Base-by-base conservation (phyloP, 1,284 basidiomycete genomes). In the Moesziomyces globuligerus region DNA sequence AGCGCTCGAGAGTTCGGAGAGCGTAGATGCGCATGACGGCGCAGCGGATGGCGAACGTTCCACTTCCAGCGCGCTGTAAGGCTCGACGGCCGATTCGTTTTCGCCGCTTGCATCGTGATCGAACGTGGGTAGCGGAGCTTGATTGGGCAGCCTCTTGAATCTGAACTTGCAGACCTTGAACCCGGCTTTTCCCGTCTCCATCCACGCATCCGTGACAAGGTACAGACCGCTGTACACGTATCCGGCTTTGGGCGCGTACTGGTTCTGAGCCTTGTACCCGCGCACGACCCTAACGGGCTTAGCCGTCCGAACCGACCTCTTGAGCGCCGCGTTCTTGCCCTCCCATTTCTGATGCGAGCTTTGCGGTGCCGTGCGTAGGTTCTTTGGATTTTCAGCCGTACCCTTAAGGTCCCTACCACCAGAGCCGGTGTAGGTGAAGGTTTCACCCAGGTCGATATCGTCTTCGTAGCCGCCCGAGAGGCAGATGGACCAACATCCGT, bases 141-240 rank as follows among this genome's bases (percentile, higher is more conserved):
- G 72, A 7, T 38, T 26, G 0, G 21, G 25, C 24, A 69, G 28
- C 6, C 72, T 28, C 1, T 34, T 23, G 36, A 74, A 69, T 25
- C 37, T 24, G 34, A 70, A 73, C 32, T 45, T 46, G 41, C 71
- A 75, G 11, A 75, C 53, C 47, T 25, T 38, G 15, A 57, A 75
- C n/a, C 73, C 73, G 4, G 37, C 26, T n/a, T 18, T 34, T 7
- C 73, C 73, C 11, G n/a, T 55, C 41, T 61, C 66, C 65, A 52
- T 55, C 59, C 57, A 57, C 25, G 45, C 58, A 23, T 81, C 55
- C 67, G 88, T 90, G 7, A 91, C 89, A 3, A 80, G 84, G 77
- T 94, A 94, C 25, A 94, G 84, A 0, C 92, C 92, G 72, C 92
- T 90, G 77, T 94, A 94, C 10, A 91, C 88, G 76, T 92, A 93